These are phyloP conservation scores for Vigna hirtella DNA, from an alignment of 306 rosid genomes.

Conservation along the genomic window DNA sequence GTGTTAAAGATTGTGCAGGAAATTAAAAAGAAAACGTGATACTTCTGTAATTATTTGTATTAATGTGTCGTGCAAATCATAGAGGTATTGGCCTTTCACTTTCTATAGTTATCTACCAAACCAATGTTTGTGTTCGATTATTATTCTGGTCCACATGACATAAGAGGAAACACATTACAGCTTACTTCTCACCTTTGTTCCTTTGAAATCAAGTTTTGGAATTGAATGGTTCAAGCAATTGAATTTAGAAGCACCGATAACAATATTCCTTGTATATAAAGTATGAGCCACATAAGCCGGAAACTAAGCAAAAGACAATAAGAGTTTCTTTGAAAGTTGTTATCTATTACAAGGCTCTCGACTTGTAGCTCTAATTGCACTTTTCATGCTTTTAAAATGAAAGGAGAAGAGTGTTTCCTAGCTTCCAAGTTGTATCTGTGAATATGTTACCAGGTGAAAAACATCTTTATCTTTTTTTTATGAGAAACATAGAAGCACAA, in stretches of 20 bases:
- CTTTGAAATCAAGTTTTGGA: conserved; percentile 25
- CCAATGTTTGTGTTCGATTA: not conserved
- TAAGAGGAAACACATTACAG: not conserved
- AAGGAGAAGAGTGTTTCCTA: not conserved
- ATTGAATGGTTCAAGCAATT: conserved; percentile 31
- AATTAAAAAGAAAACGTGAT: not conserved
- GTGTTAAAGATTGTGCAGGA: not conserved
- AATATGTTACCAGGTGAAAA: not conserved
- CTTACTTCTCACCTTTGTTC: not conserved
- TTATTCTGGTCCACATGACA: conserved; percentile 1
- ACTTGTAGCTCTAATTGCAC: conserved; percentile 22
- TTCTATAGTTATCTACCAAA: not conserved
- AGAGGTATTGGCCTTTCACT: conserved; percentile 14
- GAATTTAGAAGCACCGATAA: conserved; percentile 6
- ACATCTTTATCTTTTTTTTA: not conserved
- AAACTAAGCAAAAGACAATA: conserved; percentile 19
- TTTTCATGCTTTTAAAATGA: conserved; percentile 14
- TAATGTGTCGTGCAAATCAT: not conserved
- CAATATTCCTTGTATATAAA: conserved; percentile 3
- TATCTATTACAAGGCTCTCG: conserved; percentile 19
- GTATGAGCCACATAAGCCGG: conserved; percentile 3
- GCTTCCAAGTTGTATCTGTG: conserved; percentile 16
- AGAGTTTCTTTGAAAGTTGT: conserved; percentile 11
- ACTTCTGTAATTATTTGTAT: not conserved
- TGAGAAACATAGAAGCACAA: conserved; percentile 4